Evolutionary conservation across 2,329 filamentous ascomycete genomes (phyloP).

Genomic region (Davidsoniella neocaledoniae): DNA sequence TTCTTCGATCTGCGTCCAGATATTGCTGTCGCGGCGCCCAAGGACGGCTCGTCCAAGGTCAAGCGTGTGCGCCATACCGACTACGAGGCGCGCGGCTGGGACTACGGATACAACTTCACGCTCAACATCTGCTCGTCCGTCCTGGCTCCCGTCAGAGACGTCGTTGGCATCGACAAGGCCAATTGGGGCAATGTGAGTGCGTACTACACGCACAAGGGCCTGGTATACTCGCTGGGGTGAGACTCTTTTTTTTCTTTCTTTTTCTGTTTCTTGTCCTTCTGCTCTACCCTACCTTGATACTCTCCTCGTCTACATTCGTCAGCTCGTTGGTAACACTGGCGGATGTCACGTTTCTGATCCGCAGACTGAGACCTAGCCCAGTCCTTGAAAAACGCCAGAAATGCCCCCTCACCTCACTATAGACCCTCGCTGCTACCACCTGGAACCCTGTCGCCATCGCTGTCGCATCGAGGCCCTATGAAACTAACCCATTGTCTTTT

Average conservation of each 20-base stretch:
- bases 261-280: conserved; percentile 16
- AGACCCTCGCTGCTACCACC: neutral
- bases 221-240: conserved; percentile 60
- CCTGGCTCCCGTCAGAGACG: conserved; percentile 45
- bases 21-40: conserved; percentile 26
- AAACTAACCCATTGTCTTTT: conserved; percentile 2
- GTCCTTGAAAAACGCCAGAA: no score
- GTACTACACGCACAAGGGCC: conserved; percentile 50
- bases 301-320: neutral
- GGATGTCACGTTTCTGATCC: neutral
- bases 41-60: conserved; percentile 29
- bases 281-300: neutral
- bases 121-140: conserved; percentile 67
- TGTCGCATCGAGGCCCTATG: neutral
- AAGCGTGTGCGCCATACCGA: conserved; percentile 27
- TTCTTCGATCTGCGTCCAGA: conserved; percentile 44
- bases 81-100: conserved; percentile 53
- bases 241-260: conserved; percentile 18
- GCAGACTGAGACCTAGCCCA: neutral
- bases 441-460: neutral
- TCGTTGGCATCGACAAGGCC: conserved; percentile 45
- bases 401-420: neutral
- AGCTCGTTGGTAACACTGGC: neutral
- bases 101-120: conserved; percentile 69
- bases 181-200: conserved; percentile 62